A percentile compares a stretch with the other conserved stretches of the same genome.
Conservation (phyloP, 495 filamentous ascomycete species). For the Penicillium diatomitis region DNA sequence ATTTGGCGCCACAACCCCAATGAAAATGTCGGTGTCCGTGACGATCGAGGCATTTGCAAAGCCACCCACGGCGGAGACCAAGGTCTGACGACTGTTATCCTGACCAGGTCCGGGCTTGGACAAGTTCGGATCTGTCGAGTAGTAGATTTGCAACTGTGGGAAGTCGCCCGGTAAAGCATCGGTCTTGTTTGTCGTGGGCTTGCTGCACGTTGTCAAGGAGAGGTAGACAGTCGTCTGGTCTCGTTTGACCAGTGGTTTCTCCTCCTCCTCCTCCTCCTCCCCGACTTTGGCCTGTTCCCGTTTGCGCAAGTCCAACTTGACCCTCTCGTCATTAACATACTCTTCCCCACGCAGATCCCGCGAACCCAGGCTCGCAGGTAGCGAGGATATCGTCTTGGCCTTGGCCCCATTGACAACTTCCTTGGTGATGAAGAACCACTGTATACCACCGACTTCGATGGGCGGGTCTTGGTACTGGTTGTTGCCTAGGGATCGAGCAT, state of each 20-base stretch:
- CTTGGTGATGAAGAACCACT: constrained; percentile 48
- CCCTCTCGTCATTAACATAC: not conserved
- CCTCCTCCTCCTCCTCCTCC: no score
- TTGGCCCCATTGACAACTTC: constrained; percentile 28
- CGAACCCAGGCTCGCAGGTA: constrained; percentile 28
- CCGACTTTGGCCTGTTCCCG: not conserved
- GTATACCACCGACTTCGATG: constrained; percentile 46
- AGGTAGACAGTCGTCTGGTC: constrained; percentile 54
- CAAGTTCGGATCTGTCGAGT: constrained; percentile 59
- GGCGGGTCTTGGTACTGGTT: constrained; percentile 49
- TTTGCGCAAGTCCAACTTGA: constrained; percentile 17
- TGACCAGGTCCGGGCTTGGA: constrained; percentile 55
- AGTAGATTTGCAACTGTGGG: constrained; percentile 68
- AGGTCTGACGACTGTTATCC: constrained; percentile 32
- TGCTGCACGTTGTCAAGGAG: constrained; percentile 71
- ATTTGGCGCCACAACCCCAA: constrained; percentile 63
- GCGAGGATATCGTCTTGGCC: constrained; percentile 15
- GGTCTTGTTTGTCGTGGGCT: constrained; percentile 47
- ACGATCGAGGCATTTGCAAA: constrained; percentile 34
- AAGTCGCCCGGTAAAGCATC: constrained; percentile 22
- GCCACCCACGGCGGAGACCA: constrained; percentile 43
- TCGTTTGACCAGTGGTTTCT: constrained; percentile 13
- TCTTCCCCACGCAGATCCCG: constrained; percentile 4
- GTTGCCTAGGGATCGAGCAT: constrained; percentile 45
- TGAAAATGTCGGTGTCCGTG: constrained; percentile 54